A percentile compares a stretch with the other conserved stretches of the same genome.
phyloP scores from a whole-genome alignment of 2,329 filamentous ascomycete species.

The Stachybotrys chartarum region DNA sequence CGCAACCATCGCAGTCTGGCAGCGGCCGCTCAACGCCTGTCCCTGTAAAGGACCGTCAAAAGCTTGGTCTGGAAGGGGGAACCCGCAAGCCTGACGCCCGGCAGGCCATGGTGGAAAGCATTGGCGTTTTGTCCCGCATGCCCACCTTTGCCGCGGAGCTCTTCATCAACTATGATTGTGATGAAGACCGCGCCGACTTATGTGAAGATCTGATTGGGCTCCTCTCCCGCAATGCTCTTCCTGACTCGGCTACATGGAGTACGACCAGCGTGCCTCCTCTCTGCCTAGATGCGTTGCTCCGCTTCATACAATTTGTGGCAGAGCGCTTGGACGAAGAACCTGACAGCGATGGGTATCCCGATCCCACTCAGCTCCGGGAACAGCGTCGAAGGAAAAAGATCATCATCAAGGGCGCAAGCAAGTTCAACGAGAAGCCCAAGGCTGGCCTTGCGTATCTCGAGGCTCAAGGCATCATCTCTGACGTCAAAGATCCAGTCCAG shows the following conservation, averaged over 20 bases:
- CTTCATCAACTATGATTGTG: conserved; percentile 97
- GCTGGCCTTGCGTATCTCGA: conserved; percentile 79
- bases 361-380: conserved; percentile 56
- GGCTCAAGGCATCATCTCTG: conserved; percentile 76
- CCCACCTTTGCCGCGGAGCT: conserved; percentile 92
- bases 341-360: conserved; percentile 56
- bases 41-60: conserved; percentile 84
- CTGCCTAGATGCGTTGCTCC: conserved; percentile 84
- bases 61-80: conserved; percentile 85
- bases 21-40: conserved; percentile 88
- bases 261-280: conserved; percentile 95
- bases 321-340: conserved; percentile 73
- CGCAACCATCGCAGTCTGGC: conserved; percentile 55
- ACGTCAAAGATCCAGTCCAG: conserved; percentile 64
- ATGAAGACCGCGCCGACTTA: conserved; percentile 81
- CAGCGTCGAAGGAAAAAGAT: conserved; percentile 76
- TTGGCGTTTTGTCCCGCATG: conserved; percentile 86
- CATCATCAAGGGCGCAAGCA: conserved; percentile 79
- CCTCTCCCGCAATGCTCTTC: conserved; percentile 87
- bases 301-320: conserved; percentile 86
- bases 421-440: conserved; percentile 95
- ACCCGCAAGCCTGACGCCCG: conserved; percentile 88
- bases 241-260: conserved; percentile 97
- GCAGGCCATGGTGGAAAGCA: conserved; percentile 96
- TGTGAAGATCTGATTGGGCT: conserved; percentile 95